These are phyloP conservation scores for Paxillus involutus DNA, from an alignment of 768 basidiomycete genomes.

Conservation along the genomic window DNA sequence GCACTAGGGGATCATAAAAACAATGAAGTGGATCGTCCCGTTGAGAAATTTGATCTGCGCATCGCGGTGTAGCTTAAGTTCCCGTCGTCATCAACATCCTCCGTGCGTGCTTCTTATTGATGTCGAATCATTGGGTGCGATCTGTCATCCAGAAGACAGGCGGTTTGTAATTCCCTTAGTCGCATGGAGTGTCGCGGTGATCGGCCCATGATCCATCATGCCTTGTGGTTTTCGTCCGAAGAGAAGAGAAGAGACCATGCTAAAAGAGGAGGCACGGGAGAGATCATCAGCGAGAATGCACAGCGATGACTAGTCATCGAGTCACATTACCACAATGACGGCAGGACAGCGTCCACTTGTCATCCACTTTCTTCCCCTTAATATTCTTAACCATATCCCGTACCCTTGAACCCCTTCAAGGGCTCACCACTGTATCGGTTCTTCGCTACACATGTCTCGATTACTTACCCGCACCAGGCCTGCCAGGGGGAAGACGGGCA, in stretches of 20 bases:
- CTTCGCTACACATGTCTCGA: background rate
- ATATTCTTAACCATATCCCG: background rate
- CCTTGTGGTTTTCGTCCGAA: background rate
- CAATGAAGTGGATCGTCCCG: background rate
- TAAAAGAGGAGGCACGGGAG: background rate
- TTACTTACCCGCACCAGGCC: background rate
- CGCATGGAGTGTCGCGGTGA: background rate
- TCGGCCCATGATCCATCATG: conserved; percentile 1
- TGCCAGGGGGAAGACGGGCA: background rate
- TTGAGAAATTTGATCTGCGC: no score
- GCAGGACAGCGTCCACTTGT: background rate
- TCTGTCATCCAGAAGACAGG: conserved; percentile 4
- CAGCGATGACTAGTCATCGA: conserved; percentile 7
- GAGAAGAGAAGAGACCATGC: background rate
- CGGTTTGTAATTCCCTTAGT: conserved; percentile 3
- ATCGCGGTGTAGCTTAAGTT: no score
- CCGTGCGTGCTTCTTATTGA: conserved; percentile 7
- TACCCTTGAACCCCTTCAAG: background rate
- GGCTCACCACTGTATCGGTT: background rate
- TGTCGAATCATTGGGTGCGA: background rate
- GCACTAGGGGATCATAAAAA: background rate
- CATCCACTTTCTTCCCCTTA: background rate
- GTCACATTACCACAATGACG: background rate
- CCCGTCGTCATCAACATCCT: no score
- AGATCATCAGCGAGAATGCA: conserved; percentile 5